Conservation (phyloP, 2,329 filamentous ascomycete genomes). For the Claviceps capensis region DNA sequence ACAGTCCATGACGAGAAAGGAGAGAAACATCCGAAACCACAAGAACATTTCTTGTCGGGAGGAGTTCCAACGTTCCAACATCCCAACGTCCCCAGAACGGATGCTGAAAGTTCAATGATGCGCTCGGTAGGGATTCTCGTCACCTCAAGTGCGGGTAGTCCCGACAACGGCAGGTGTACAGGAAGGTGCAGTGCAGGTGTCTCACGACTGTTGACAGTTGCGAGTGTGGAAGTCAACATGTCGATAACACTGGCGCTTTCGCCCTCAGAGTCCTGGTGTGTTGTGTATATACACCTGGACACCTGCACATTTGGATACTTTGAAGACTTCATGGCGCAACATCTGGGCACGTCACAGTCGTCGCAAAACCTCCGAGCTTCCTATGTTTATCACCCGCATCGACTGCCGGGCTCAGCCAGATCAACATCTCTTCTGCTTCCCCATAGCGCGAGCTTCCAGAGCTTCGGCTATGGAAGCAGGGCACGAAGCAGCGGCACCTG, state of each 20-base stretch:
- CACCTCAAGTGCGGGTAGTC: background rate
- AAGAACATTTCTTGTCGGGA: background rate
- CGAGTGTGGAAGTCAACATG: background rate
- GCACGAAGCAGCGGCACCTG: constrained; percentile 39
- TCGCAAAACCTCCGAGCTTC: constrained; percentile 9
- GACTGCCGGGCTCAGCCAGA: constrained; percentile 13
- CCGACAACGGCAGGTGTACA: background rate
- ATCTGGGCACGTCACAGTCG: constrained; percentile 7
- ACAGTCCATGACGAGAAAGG: background rate
- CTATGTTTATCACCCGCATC: constrained; percentile 6
- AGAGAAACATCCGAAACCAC: background rate
- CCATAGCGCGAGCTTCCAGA: constrained; percentile 14
- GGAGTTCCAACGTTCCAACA: background rate
- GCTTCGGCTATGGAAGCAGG: constrained; percentile 10
- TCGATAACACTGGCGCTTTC: background rate
- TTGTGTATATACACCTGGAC: background rate
- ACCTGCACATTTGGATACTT: background rate
- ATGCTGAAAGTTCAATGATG: background rate
- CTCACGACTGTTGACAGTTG: background rate
- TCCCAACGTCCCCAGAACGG: too few relatives aligned
- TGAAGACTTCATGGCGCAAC: constrained; percentile 13
- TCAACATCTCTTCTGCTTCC: constrained; percentile 13
- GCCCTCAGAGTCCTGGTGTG: background rate
- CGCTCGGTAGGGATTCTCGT: background rate
- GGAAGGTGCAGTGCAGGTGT: background rate